phyloP scores from a whole-genome alignment of 371 early-diverging fungal species.

The Entomophthora muscae region DNA sequence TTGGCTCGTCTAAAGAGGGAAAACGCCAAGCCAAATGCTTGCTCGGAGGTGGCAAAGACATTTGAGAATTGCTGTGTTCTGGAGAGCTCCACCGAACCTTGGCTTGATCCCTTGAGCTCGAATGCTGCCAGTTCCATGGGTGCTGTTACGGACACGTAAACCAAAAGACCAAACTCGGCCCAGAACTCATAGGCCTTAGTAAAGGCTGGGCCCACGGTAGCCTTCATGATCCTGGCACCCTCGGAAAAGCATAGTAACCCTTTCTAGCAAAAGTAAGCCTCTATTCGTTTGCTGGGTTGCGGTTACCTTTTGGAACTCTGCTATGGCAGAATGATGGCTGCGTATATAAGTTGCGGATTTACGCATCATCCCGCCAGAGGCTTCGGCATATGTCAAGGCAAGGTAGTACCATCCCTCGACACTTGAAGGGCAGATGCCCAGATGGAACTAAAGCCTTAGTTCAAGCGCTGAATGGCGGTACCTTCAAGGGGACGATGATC shows the following conservation, averaged over 20 bases:
- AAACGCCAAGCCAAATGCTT: neutral
- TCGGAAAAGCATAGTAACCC: neutral
- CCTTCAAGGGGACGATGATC: neutral
- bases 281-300: neutral
- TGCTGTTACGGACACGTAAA: neutral
- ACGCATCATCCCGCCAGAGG: neutral
- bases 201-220: neutral
- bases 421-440: neutral
- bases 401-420: slow-evolving; percentile 1
- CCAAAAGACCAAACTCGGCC: neutral
- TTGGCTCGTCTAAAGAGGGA: neutral
- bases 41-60: neutral
- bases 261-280: neutral
- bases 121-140: neutral
- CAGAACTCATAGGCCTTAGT: neutral
- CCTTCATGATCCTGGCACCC: neutral
- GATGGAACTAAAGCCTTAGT: neutral
- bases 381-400: neutral
- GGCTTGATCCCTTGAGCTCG: neutral
- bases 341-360: neutral
- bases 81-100: neutral
- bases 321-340: neutral
- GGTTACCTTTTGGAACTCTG: neutral
- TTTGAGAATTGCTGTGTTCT: too few species aligned
- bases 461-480: neutral